Evolutionary conservation across 305 asterid species (phyloP), one percentile per base, ranked within the genome.

Genomic region (Fraxinus greggii): DNA sequence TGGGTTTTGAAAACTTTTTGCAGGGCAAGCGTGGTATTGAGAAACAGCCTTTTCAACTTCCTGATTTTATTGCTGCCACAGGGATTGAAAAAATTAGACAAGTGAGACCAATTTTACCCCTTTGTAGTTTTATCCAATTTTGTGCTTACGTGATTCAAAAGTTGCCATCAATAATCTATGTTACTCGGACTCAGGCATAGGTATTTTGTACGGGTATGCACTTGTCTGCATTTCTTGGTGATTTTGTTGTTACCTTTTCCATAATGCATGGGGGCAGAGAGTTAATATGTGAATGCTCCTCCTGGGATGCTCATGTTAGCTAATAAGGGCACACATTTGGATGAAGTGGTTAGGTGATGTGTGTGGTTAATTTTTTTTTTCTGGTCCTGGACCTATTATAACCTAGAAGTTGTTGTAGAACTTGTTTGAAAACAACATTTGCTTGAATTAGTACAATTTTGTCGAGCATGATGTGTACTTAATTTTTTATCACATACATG

Each of bases 21-120:
- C 97, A 95, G 98, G 99, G 98, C 81, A 94, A 95, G 89, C 94
- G 98, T 79, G 99, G 99, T 78, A 95, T 94, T 72, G 99, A 94
- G 89, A 95, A 95, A 81, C 95, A 89, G 83, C 98, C 99, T 35
- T 95, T 95, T 82, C 98, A 94, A 83, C 98, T 95, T 85, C 99
- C 99, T 36, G 98, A 94, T 86, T 95, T 95, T 78, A 95, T 94
- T 87, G 98, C 98, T 80, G 98, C 98, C 51, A 95, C 98, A 40
- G 98, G 98, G 85, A 95, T 95, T 63, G 98, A 95, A 90, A 93
- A 93, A 90, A 95, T 95, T 83, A 90, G 98, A 92, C 98, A 93
- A 85, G 98, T 93, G 81, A 89, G 95, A 80, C 63, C 79, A 32
- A 45, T 42, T 48, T 77, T 74, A 78, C 74, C 65, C 72, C n/a